Evolutionary conservation across 1,139 yeast species (phyloP), one percentile per base, ranked within the genome.

Genomic region (Debaryomycetaceae sp.): DNA sequence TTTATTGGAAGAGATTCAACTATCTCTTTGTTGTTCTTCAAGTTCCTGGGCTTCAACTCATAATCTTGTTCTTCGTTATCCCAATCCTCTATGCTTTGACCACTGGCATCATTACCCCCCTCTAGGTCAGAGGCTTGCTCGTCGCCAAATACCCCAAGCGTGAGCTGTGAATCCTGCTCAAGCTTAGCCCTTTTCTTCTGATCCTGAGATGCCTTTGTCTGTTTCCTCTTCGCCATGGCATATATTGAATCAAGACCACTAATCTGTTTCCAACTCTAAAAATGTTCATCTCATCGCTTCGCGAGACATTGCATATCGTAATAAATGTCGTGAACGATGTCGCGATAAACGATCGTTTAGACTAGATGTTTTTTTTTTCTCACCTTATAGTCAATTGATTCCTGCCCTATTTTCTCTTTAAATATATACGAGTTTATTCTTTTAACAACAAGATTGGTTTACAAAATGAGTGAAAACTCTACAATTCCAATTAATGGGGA

Each of bases 1-100:
- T 87, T 89, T 44, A 91, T 87, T 0, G 99, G 98, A 49, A 91
- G 74, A 8, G 87, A 84, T 59, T 87, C 97, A 4, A 80, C 78
- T 22, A 77, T 67, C 20, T 72, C 75, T n/a, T 6, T 22, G 33
- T 65, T 67, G 11, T 71, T 67, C 17, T 63, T 55, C 20, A 46
- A 48, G 2, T 37, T 39, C 60, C 91, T 72, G 3, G 91, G 89
- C 47, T 57, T 67, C 51, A 76, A 61, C 59, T 85, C 93, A 55
- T 85, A 86, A 45, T 79, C 86, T 59, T 82, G 87, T 56, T 84
- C 90, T 51, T 76, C 80, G 49, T 81, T 75, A n/a, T 82, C 87
- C 76, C 76, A 70, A 49, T 67, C 67, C 23, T 52, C 46, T 8
- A 43, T 42, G 13, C 46, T 50, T 11, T 27, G 31, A 27, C 11